These are phyloP conservation scores for Lathyrus sativus DNA, from an alignment of 306 rosid genomes.

Conservation along the genomic window DNA sequence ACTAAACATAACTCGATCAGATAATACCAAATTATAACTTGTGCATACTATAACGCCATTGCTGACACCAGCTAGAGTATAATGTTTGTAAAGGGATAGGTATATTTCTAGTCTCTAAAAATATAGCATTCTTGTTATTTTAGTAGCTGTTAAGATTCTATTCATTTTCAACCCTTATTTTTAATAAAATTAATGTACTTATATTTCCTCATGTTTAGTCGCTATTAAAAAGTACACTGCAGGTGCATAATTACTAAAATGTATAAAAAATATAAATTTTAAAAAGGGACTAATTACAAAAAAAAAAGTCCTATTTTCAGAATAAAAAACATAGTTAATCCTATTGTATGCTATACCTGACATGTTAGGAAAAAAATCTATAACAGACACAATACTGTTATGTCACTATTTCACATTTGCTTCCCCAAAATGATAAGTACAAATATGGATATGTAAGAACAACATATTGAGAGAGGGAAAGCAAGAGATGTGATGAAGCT, in stretches of 20 bases:
- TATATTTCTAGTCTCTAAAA: background rate
- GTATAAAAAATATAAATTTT: background rate
- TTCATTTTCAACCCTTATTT: constrained; percentile 1
- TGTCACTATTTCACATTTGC: background rate
- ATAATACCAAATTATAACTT: constrained; percentile 18
- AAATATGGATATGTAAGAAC: background rate
- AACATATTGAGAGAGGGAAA: background rate
- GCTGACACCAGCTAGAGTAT: background rate
- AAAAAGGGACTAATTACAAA: background rate
- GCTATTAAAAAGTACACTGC: background rate
- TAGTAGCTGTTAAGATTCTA: background rate
- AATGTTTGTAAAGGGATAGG: background rate
- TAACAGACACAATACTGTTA: constrained; percentile 20
- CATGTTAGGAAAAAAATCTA: background rate
- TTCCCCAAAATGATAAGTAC: constrained; percentile 16
- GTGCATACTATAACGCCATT: constrained; percentile 3
- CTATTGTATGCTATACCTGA: background rate
- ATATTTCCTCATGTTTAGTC: background rate
- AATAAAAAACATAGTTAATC: background rate
- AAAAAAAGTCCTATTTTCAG: background rate
- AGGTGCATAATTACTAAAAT: background rate
- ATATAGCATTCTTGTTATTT: background rate
- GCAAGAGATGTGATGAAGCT: background rate
- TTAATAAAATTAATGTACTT: background rate
- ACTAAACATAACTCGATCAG: constrained; percentile 4